phyloP scores from a whole-genome alignment of 2,329 filamentous ascomycete genomes.

The Diaporthe destruens region DNA sequence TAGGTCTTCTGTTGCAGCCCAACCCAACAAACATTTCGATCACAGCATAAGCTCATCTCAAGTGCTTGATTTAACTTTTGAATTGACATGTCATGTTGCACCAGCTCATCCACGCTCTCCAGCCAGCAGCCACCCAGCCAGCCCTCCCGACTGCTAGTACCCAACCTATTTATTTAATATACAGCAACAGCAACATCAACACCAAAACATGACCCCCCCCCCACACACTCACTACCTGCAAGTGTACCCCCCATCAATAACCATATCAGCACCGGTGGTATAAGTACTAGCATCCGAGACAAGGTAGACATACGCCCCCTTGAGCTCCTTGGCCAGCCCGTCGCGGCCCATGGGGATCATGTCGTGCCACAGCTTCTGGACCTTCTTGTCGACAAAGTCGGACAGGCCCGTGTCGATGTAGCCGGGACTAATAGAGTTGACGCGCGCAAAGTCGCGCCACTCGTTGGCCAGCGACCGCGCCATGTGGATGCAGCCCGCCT shows the following conservation, averaged over 20 bases:
- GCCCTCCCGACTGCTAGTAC: background rate
- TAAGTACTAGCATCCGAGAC: conserved; percentile 81
- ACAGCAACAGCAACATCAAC: background rate
- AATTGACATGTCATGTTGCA: background rate
- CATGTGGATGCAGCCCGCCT: conserved; percentile 72
- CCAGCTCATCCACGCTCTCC: conserved; percentile 7
- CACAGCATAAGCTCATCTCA: background rate
- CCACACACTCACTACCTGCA: conserved; percentile 54
- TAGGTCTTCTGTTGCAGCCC: too few relatives aligned
- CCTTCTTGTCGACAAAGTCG: conserved; percentile 72
- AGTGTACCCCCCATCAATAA: conserved; percentile 79
- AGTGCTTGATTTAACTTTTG: conserved; percentile 4
- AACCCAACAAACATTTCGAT: too few relatives aligned
- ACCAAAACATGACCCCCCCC: background rate
- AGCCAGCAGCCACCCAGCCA: background rate
- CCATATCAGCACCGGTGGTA: conserved; percentile 78
- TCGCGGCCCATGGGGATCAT: conserved; percentile 82
- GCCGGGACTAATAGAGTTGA: conserved; percentile 66
- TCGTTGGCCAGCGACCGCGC: conserved; percentile 68
- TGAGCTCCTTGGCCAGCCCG: conserved; percentile 76
- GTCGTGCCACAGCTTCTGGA: conserved; percentile 77
- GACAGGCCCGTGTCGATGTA: conserved; percentile 78
- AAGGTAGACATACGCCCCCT: conserved; percentile 82
- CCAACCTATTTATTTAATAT: conserved; percentile 20
- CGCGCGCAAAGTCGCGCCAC: conserved; percentile 70